Evolutionary conservation across 352 stramenopile species (phyloP), one percentile per base, ranked within the genome.

Genomic region (Pythium biforme): DNA sequence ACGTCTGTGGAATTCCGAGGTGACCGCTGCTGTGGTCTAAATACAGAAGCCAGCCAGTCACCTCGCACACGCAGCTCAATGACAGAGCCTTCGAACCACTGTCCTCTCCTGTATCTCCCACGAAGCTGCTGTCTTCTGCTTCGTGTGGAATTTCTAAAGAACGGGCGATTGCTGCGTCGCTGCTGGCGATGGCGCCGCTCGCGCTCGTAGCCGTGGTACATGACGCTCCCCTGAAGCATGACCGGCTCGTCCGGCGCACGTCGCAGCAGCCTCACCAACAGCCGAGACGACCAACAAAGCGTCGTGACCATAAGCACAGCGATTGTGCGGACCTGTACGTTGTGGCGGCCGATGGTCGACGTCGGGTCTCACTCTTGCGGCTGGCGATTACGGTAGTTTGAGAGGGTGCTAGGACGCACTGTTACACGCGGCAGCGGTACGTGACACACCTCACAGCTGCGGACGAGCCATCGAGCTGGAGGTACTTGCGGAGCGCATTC

Each of bases 371-470:
- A 0, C 15, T 8, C 11, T 51, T 31, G 3, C 2, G 4, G 34
- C n/a, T 6, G 29, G 34, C 25, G 3, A 22, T 7, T 5, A 5
- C 19, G 22, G 12, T 55, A 5, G 45, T 43, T 23, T 37, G n/a
- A n/a, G n/a, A n/a, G 12, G 23, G 27, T 7, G 17, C 37, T n/a
- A 34, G 14, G 11, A 40, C 23, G 10, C 41, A 49, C 1, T 69
- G 46, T 8, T 54, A 60, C 1, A 77, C 58, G 1, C 54, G 53
- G 10, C 70, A 77, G 0, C 63, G 62, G 40, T 72, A 75, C 22
- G 26, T 69, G 29, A 75, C 69, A 15, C 69, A 74, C 1, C 58
- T 31, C 29, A 74, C 49, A 20, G 57, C 40, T 5, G 34, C 39
- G 23, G 47, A 48, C 39, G 26, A 7, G 22, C 6, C 48, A 37